Evolutionary conservation across 2,329 filamentous ascomycete species (phyloP), one percentile per base, ranked within the genome.

Genomic region (Metarhizium humberi): DNA sequence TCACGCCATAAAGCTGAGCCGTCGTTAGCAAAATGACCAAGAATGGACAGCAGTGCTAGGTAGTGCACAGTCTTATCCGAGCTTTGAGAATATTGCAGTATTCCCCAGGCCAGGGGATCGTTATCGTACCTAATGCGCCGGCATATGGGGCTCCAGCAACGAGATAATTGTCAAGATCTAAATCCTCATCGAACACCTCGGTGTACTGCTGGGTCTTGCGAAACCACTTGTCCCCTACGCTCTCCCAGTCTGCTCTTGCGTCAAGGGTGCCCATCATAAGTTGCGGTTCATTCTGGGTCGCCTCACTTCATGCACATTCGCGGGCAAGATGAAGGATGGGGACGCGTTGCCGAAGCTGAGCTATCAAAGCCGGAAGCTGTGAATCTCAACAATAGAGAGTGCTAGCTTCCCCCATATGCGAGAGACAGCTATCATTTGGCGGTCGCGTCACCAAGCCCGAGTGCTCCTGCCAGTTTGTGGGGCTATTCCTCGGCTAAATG

Each of bases 161-260:
- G 65, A 92, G 80, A 75, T 95, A 95, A 75, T 94, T 95, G 76
- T 96, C 92, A 62, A 99, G 82, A 74, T 99, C 92, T 59, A 96
- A 78, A 68, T 96, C 91, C 67, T 88, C 83, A 72, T 96, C 91
- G 71, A 97, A 99, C 61, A 97, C 82, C 61, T 86, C 88, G 58
- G 91, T 92, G 77, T 97, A 99, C 58, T 96, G 83, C 72, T 92
- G 88, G 56, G 89, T 86, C 76, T 95, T 96, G 70, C 92, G 89
- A 76, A 97, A 99, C 78, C 95, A 97, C 66, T 84, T 87, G 72
- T 95, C 88, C 68, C 90, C 94, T 62, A 97, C 84, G 72, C 84
- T 88, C 77, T 96, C 91, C 94, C 94, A 99, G 71, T 92, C 90
- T 65, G 90, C 88, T 64, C 90, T 90, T 66, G 92, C 79, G 71